phyloP scores from a whole-genome alignment of 768 basidiomycete genomes.

The Suillus americanus region DNA sequence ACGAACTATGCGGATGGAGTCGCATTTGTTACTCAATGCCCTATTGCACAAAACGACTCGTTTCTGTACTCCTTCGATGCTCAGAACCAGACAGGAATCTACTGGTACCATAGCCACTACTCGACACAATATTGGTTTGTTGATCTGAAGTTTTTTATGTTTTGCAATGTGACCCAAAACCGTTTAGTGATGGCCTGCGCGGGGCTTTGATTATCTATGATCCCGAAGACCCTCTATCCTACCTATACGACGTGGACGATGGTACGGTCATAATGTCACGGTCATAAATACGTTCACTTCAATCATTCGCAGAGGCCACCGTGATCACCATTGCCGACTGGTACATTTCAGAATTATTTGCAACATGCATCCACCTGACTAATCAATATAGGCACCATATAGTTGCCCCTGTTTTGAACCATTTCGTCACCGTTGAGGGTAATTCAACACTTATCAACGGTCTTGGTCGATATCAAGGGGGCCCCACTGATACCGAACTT shows the following conservation, averaged over 20 bases:
- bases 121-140: constrained; percentile 28
- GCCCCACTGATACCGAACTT: constrained; percentile 17
- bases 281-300: constrained; percentile 3
- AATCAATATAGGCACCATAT: constrained; percentile 16
- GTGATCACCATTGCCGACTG: constrained; percentile 45
- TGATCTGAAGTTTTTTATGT: background rate
- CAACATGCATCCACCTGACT: background rate
- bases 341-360: constrained; percentile 10
- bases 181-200: constrained; percentile 33
- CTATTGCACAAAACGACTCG: too few relatives aligned
- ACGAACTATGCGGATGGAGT: too few relatives aligned
- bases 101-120: constrained; percentile 36
- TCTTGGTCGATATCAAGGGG: too few relatives aligned
- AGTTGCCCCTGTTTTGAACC: constrained; percentile 9
- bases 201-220: constrained; percentile 31
- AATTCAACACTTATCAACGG: too few relatives aligned
- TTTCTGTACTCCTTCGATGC: constrained; percentile 22
- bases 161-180: constrained; percentile 15
- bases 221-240: constrained; percentile 35
- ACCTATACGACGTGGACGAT: constrained; percentile 44
- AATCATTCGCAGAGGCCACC: constrained; percentile 26
- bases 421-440: too few relatives aligned
- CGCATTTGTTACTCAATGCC: too few relatives aligned
- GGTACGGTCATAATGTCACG: constrained; percentile 20
- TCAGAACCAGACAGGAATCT: constrained; percentile 22